Conservation (phyloP, 768 basidiomycete genomes). For the Mycena olivaceomarginata region DNA sequence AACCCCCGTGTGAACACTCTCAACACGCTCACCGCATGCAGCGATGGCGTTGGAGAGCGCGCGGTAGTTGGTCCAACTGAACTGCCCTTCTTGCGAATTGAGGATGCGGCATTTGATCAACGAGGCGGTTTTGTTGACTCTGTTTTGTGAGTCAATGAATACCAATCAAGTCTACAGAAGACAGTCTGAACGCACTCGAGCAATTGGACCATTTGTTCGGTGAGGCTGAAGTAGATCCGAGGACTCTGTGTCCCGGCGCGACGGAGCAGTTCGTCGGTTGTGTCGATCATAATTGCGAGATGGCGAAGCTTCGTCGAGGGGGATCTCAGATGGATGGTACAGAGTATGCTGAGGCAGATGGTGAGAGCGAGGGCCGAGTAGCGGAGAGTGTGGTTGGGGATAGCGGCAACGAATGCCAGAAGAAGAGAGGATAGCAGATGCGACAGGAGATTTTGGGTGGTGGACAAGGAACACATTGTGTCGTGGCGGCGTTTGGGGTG, state of each 20-base stretch:
- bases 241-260: not conserved
- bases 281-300: not conserved
- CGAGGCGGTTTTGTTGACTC: not conserved
- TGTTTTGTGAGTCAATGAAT: not conserved
- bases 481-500: too few species aligned
- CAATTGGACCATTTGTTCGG: not conserved
- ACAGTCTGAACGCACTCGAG: not conserved
- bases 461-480: not conserved
- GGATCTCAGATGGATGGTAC: not conserved
- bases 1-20: not conserved
- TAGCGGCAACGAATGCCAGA: not conserved
- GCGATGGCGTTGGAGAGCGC: not conserved
- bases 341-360: not conserved
- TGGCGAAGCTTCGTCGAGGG: not conserved
- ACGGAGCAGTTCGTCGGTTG: not conserved
- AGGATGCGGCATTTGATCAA: conserved; percentile 12
- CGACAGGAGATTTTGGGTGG: not conserved
- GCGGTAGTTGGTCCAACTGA: conserved; percentile 1
- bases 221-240: not conserved
- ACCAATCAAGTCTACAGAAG: not conserved
- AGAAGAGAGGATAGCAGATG: not conserved
- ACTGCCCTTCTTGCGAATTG: not conserved
- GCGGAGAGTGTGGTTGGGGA: not conserved
- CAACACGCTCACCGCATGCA: not conserved
- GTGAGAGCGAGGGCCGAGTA: not conserved